phyloP scores from a whole-genome alignment of 495 filamentous ascomycete genomes.

The Podospora fimiseda region DNA sequence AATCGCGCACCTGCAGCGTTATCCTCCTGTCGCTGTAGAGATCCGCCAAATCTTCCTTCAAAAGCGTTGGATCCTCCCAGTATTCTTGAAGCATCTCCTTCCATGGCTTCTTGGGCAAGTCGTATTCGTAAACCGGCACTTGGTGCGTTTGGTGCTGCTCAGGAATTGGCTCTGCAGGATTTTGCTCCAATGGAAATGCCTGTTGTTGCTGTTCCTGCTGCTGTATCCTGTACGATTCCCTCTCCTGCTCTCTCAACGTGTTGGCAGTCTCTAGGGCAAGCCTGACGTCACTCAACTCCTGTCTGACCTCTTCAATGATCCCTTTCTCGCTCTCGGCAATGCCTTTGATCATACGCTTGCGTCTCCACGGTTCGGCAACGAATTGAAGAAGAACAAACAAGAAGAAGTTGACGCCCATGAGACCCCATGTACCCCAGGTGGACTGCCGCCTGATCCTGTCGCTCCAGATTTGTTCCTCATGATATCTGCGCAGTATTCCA shows the following conservation, averaged over 20 bases:
- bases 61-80: constrained; percentile 32
- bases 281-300: constrained; percentile 22
- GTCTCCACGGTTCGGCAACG: constrained; percentile 89
- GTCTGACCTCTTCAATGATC: constrained; percentile 69
- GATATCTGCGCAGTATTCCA: constrained; percentile 81
- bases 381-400: constrained; percentile 85
- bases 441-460: constrained; percentile 94
- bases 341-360: constrained; percentile 68
- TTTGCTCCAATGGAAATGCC: background rate
- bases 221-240: constrained; percentile 16
- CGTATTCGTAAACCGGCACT: constrained; percentile 3
- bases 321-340: constrained; percentile 55
- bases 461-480: constrained; percentile 99
- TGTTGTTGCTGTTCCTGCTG: background rate
- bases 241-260: constrained; percentile 13
- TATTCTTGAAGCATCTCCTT: constrained; percentile 34
- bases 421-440: constrained; percentile 96
- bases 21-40: constrained; percentile 66
- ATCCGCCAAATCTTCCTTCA: constrained; percentile 36
- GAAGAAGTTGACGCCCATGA: constrained; percentile 94
- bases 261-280: constrained; percentile 17
- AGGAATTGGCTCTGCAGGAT: no score
- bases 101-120: constrained; percentile 36
- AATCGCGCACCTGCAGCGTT: constrained; percentile 62
- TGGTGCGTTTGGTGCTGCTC: no score